These are phyloP conservation scores for Simmondsia chinensis DNA, from an alignment of 148 eudicot species.

Conservation along the genomic window DNA sequence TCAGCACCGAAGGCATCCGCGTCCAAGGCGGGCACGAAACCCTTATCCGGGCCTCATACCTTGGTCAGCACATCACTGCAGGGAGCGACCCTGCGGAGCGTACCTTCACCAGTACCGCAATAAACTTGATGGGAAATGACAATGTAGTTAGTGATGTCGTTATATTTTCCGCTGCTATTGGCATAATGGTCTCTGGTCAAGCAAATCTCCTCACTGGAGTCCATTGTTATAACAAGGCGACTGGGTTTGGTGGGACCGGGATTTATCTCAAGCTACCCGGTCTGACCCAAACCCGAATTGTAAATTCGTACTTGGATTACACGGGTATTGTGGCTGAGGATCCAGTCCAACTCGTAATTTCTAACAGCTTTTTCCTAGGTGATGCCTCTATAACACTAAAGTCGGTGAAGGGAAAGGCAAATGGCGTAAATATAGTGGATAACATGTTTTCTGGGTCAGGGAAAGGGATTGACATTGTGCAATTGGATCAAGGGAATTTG, in stretches of 20 bases:
- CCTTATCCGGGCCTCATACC: slow-evolving; percentile 46
- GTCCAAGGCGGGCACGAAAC: slow-evolving; percentile 84
- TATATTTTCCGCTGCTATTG: slow-evolving; percentile 68
- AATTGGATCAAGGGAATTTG: slow-evolving; percentile 39
- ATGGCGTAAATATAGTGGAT: slow-evolving; percentile 60
- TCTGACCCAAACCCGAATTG: slow-evolving; percentile 71
- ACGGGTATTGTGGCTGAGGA: slow-evolving; percentile 86
- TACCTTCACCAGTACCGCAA: slow-evolving; percentile 65
- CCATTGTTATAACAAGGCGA: slow-evolving; percentile 89
- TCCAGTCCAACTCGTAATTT: slow-evolving; percentile 63
- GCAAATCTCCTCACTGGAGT: slow-evolving; percentile 73
- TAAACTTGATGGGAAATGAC: slow-evolving; percentile 63
- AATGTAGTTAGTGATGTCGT: slow-evolving; percentile 66
- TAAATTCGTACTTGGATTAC: slow-evolving; percentile 67
- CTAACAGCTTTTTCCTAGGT: slow-evolving; percentile 66
- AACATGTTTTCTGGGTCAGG: slow-evolving; percentile 75
- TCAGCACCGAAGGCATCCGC: slow-evolving; percentile 54
- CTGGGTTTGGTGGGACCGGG: slow-evolving; percentile 74
- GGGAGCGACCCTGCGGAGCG: slow-evolving; percentile 58
- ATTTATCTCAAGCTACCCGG: slow-evolving; percentile 62
- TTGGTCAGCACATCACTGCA: slow-evolving; percentile 80
- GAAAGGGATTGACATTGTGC: slow-evolving; percentile 57
- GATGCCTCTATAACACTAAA: slow-evolving; percentile 53
- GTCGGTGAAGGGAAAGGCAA: slow-evolving; percentile 44
- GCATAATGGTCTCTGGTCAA: slow-evolving; percentile 57